Evolutionary conservation across 1,284 basidiomycete genomes (phyloP).

Genomic region (Garcileccinum viscosum): DNA sequence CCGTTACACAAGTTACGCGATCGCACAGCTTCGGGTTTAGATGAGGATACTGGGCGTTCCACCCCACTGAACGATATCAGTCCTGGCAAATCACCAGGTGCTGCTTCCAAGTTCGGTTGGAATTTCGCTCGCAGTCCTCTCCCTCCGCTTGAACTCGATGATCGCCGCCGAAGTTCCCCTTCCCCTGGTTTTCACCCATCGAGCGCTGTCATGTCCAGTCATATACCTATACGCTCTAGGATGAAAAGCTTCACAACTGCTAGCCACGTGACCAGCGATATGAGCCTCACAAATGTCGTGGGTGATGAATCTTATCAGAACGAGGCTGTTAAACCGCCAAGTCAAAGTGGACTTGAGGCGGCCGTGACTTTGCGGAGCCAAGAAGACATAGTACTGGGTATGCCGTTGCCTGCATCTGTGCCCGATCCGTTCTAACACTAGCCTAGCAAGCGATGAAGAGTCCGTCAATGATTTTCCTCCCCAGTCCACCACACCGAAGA

Average conservation of each 20-base stretch:
- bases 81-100: slow-evolving; percentile 27
- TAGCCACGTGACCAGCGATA: slow-evolving; percentile 29
- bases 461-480: slow-evolving; percentile 25
- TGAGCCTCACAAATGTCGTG: slow-evolving; percentile 35
- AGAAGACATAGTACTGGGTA: slow-evolving; percentile 43
- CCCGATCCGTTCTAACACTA: slow-evolving; percentile 11
- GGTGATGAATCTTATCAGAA: slow-evolving; percentile 31
- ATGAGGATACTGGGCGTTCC: slow-evolving; percentile 1
- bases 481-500: slow-evolving; percentile 35
- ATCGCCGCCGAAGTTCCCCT: slow-evolving; percentile 33
- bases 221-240: slow-evolving; percentile 54
- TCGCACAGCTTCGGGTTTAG: slow-evolving; percentile 6
- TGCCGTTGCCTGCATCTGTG: slow-evolving; percentile 19
- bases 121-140: slow-evolving; percentile 45
- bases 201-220: slow-evolving; percentile 38
- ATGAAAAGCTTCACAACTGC: slow-evolving; percentile 25
- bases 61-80: slow-evolving; percentile 11
- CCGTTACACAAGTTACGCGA: slow-evolving; percentile 7
- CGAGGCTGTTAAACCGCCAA: slow-evolving; percentile 38
- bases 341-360: slow-evolving; percentile 34
- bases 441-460: slow-evolving; percentile 48
- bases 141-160: slow-evolving; percentile 48
- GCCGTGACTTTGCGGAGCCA: slow-evolving; percentile 27
- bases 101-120: slow-evolving; percentile 48
- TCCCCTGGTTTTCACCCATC: slow-evolving; percentile 33